Evolutionary conservation across 257 asterid species (phyloP).

Genomic region (Coffea canephora): DNA sequence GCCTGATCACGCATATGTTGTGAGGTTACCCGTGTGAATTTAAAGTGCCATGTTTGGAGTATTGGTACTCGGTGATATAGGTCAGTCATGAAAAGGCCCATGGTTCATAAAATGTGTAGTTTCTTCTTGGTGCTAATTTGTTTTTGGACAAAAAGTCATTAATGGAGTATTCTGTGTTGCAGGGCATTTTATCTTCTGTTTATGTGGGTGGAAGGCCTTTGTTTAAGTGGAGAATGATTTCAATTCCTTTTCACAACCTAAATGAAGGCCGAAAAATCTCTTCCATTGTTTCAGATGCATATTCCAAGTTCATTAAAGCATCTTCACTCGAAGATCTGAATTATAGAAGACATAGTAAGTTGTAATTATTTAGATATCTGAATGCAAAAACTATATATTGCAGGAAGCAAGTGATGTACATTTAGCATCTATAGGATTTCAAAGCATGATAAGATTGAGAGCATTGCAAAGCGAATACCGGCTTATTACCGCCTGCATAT

Average conservation of each 20-base stretch:
- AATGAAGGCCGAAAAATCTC: constrained; percentile 40
- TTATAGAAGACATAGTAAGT: constrained; percentile 38
- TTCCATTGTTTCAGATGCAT: constrained; percentile 36
- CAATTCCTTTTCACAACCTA: constrained; percentile 61
- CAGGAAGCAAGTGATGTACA: not conserved
- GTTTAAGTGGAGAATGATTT: constrained; percentile 71
- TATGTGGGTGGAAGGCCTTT: constrained; percentile 58
- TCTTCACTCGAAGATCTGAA: constrained; percentile 30
- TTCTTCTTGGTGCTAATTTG: not conserved
- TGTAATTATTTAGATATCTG: not conserved
- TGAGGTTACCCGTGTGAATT: not conserved
- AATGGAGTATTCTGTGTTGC: constrained; percentile 29
- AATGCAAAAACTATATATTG: not conserved
- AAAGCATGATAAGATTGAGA: not conserved
- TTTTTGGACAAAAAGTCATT: constrained; percentile 6
- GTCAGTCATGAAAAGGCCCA: not conserved
- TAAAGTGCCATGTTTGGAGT: not conserved
- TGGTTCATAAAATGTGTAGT: not conserved
- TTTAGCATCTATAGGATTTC: not conserved
- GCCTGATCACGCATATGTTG: not conserved
- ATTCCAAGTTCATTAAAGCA: constrained; percentile 13
- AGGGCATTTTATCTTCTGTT: constrained; percentile 89
- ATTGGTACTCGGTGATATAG: not conserved
- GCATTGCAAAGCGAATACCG: not conserved
- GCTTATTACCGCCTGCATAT: constrained; percentile 7